Evolutionary conservation across 1,284 basidiomycete genomes (phyloP), one percentile per base, ranked within the genome.

Genomic region (Cutaneotrichosporon sp.): DNA sequence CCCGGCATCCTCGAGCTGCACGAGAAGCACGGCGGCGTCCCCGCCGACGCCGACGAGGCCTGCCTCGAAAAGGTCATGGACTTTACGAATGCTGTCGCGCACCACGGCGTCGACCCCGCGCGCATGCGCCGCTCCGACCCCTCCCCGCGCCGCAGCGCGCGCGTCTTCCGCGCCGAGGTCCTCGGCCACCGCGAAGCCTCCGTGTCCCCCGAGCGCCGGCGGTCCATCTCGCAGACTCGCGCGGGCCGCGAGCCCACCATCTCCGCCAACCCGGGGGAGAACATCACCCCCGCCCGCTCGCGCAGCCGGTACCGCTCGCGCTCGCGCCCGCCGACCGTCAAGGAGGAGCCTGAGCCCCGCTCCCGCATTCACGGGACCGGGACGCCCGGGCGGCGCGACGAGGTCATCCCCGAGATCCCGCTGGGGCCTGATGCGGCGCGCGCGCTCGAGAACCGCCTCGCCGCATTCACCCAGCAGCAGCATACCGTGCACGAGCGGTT

Each of bases 111-210:
- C 47, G 33, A 52, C 33, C 60, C 55, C 18, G 42, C 42, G 6
- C 47, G 31, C 4, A 56, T 59, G 56, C 53, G 56, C 10, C 64
- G 64, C 24, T 22, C 55, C 5, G 58, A 66, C 58, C 64, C 60
- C 4, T 53, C 47, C 8, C 64, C 64, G 22, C 64, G 64, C 24
- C 60, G 64, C 42, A 34, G 31, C 1, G 64, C 64, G 33, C 60
- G 64, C 42, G 60, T 66, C 18, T 60, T 57, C 47, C 60, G 64
- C 49, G 55, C 58, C 29, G 57, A 65, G 51, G 50, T 65, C 11
- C 64, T 65, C 9, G 64, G 64, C 1, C 59, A 61, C 33, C 51
- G 60, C 42, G 60, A 62, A 13, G 31, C 54, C 4, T 54, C 50
- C 29, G 53, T 55, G 25, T 62, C 62, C 5, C 57, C 63, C 31